These are phyloP conservation scores for Blepharisma japonicum DNA, from an alignment of 73 alveolate genomes.

Conservation along the genomic window DNA sequence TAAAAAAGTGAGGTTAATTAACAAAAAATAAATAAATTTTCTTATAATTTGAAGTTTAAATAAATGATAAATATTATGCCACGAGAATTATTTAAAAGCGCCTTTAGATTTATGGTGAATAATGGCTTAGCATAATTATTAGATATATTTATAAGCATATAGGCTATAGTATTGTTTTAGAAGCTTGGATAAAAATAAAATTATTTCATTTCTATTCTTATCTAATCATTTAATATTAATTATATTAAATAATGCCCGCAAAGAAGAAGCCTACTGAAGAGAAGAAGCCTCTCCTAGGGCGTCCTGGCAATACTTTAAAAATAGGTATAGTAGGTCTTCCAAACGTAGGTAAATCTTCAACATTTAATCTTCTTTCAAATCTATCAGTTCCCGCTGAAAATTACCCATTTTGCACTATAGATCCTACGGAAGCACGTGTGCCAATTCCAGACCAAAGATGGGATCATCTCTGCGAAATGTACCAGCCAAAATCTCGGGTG, in stretches of 20 bases:
- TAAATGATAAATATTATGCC: too few species aligned
- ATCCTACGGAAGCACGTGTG: constrained; percentile 96
- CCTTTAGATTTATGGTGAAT: too few species aligned
- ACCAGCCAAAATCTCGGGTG: constrained; percentile 87
- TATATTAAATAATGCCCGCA: constrained; percentile 67
- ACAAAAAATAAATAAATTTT: too few species aligned
- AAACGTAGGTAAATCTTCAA: constrained; percentile 97
- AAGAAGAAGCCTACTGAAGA: constrained; percentile 84
- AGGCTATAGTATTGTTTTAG: too few species aligned
- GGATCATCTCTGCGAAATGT: constrained; percentile 72
- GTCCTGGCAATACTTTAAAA: constrained; percentile 90
- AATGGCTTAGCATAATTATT: too few species aligned
- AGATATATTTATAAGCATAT: too few species aligned
- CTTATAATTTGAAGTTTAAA: too few species aligned
- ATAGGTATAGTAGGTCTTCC: constrained; percentile 99
- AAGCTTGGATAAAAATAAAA: too few species aligned
- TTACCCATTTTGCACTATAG: constrained; percentile 98
- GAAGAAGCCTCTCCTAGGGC: constrained; percentile 84
- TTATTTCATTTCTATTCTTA: too few species aligned
- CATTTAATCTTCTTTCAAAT: constrained; percentile 82
- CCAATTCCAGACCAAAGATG: constrained; percentile 94
- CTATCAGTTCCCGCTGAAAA: constrained; percentile 95
- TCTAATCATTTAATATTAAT: too few species aligned
- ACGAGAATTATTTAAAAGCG: too few species aligned
- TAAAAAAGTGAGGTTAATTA: too few species aligned